A percentile compares a stretch with the other conserved stretches of the same genome.
Conservation (phyloP, 805 yeast species). For the Kuraishia capsulata region DNA sequence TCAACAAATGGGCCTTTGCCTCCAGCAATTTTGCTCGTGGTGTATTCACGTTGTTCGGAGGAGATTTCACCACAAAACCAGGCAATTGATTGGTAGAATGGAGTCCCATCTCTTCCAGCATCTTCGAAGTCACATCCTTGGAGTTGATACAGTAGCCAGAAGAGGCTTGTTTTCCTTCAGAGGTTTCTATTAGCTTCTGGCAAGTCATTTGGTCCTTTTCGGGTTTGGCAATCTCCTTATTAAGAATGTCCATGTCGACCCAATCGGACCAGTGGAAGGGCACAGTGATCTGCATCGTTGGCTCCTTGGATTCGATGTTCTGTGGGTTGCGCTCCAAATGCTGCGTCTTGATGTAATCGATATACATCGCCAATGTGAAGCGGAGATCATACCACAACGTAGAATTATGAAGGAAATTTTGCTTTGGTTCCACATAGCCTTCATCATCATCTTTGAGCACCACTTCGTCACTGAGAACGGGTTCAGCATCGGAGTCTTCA, state of each 20-base stretch:
- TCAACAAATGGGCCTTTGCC: conserved; percentile 29
- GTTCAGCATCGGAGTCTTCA: not conserved
- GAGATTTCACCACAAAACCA: not conserved
- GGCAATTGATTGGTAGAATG: not conserved
- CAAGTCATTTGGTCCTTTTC: conserved; percentile 2
- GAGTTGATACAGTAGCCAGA: not conserved
- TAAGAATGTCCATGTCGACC: conserved; percentile 36
- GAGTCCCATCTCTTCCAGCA: not conserved
- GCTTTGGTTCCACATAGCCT: not conserved
- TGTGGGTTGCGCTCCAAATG: not conserved
- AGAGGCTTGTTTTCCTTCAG: not conserved
- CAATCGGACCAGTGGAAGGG: conserved; percentile 49
- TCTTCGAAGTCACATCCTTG: not conserved
- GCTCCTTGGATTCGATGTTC: not conserved
- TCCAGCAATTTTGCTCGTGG: not conserved
- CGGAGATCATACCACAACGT: conserved; percentile 3
- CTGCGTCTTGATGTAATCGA: conserved; percentile 2
- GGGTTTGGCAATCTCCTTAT: conserved; percentile 20
- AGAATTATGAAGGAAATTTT: not conserved
- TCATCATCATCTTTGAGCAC: not conserved
- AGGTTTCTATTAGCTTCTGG: conserved; percentile 1
- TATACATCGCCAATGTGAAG: conserved; percentile 2
- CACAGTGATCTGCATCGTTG: conserved; percentile 3
- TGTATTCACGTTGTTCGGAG: not conserved
- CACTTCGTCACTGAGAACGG: not conserved